Evolutionary conservation across 768 basidiomycete genomes (phyloP), one percentile per base, ranked within the genome.

Genomic region (Chlorophyllum brunneum): DNA sequence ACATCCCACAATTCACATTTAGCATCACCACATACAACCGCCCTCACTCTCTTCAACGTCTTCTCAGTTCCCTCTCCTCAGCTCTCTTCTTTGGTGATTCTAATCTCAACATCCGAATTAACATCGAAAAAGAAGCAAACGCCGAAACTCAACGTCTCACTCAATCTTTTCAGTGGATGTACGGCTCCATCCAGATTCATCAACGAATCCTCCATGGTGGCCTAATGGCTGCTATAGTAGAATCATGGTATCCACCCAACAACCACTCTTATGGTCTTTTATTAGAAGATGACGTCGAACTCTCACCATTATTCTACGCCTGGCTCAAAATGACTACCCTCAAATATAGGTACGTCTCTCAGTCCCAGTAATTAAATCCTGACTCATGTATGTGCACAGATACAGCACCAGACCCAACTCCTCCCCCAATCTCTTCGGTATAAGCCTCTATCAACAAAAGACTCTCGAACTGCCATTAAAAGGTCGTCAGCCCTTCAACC

Each of bases 371-470:
- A 16, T 37, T 43, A 16, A 29, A 11, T n/a, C 23, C 36, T 18
- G 40, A n/a, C 39, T 45, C 15, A 26, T 24, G 11, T n/a, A n/a
- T 15, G 38, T 24, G 43, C 27, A 54, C 52, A 89, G 88, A 59
- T 84, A 92, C 59, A 83, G 85, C 2, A 55, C 65, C 4, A 57
- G 56, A 4, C 59, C 61, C 7, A 66, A 76, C 39, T 64, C 57
- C 44, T 75, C 78, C 3, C 63, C 73, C 2, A 69, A 70, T 7
- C 69, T 94, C 34, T 92, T 86, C 59, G 92, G 92, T 2, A 78
- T 93, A 61, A 91, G 88, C 61, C 75, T 94, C 1, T 94, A 94
- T 63, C 90, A 92, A 61, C 90, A 88, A 61, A 93, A 88, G 70
- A 80, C 83, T 57, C 71, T 88, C 43, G 91, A 93, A 59, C 76